Percentiles rank a stretch among this genome's conserved stretches.
These are phyloP conservation scores for Myxozyma sirexii DNA, from an alignment of 805 yeast species.

Conservation along the genomic window DNA sequence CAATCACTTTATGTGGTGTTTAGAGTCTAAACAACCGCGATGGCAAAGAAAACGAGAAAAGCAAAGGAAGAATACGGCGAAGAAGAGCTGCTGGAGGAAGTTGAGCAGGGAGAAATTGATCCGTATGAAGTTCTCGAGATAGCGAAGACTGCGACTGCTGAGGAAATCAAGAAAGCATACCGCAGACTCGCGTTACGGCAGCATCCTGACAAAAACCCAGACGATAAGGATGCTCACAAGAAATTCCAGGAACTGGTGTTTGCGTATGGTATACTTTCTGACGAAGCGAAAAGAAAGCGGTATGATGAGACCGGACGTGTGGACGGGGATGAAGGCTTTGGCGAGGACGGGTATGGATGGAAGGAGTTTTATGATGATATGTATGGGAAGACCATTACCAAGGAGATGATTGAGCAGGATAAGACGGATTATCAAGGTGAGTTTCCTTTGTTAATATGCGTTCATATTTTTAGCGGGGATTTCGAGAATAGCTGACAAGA, in stretches of 20 bases:
- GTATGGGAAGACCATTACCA: slow-evolving; percentile 43
- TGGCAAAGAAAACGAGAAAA: background rate
- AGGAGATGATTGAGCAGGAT: slow-evolving; percentile 65
- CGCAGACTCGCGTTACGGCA: slow-evolving; percentile 61
- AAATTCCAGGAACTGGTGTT: slow-evolving; percentile 71
- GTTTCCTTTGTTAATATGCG: background rate
- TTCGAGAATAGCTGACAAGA: background rate
- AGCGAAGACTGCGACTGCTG: slow-evolving; percentile 44
- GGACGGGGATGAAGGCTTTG: slow-evolving; percentile 42
- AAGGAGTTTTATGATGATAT: slow-evolving; percentile 45
- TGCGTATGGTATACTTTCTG: slow-evolving; percentile 70
- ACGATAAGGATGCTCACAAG: slow-evolving; percentile 43
- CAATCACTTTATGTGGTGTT: background rate
- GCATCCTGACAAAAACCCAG: slow-evolving; percentile 68
- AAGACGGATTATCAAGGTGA: slow-evolving; percentile 58
- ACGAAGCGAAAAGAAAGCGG: slow-evolving; percentile 54
- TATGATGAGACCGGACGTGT: slow-evolving; percentile 75
- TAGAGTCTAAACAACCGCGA: background rate
- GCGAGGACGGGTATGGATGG: slow-evolving; percentile 40
- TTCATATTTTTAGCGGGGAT: background rate
- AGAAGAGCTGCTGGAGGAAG: background rate
- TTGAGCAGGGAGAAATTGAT: slow-evolving; percentile 50
- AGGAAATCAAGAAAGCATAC: slow-evolving; percentile 67
- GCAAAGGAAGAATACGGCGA: background rate
- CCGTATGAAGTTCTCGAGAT: slow-evolving; percentile 63